Conservation (phyloP, 768 basidiomycete genomes). For the Agrocybe praecox region DNA sequence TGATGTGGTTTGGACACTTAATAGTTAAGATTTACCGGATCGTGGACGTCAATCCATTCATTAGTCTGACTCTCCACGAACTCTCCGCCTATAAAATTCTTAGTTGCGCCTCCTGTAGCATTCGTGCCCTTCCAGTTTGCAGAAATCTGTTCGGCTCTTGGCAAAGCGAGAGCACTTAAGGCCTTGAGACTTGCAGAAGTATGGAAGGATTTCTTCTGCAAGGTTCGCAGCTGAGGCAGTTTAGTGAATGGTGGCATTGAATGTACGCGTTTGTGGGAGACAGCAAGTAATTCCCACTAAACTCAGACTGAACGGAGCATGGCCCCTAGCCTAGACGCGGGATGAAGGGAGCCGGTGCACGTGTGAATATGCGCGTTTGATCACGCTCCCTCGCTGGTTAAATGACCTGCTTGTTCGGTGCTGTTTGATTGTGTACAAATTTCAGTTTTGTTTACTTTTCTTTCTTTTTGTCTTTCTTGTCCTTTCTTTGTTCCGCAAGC, state of each 20-base stretch:
- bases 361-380: background rate
- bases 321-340: no score
- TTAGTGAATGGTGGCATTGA: slow-evolving; percentile 32
- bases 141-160: slow-evolving; percentile 71
- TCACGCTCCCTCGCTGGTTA: background rate
- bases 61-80: slow-evolving; percentile 81
- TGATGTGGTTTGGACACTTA: background rate
- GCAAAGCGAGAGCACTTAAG: slow-evolving; percentile 55
- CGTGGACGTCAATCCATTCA: slow-evolving; percentile 85
- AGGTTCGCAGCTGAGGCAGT: slow-evolving; percentile 30
- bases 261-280: background rate
- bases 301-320: background rate
- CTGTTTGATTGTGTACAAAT: background rate
- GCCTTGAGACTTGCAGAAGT: slow-evolving; percentile 48
- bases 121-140: slow-evolving; percentile 86
- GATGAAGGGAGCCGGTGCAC: background rate
- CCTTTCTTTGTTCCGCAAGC: background rate
- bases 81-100: slow-evolving; percentile 90
- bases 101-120: slow-evolving; percentile 83
- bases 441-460: background rate
- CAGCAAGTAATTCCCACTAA: background rate
- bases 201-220: slow-evolving; percentile 38
- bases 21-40: slow-evolving; percentile 64
- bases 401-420: slow-evolving; percentile 4
- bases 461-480: background rate